Conservation (phyloP, 176 grass and related monocot genomes). For the Dendrocalamus sinicus region DNA sequence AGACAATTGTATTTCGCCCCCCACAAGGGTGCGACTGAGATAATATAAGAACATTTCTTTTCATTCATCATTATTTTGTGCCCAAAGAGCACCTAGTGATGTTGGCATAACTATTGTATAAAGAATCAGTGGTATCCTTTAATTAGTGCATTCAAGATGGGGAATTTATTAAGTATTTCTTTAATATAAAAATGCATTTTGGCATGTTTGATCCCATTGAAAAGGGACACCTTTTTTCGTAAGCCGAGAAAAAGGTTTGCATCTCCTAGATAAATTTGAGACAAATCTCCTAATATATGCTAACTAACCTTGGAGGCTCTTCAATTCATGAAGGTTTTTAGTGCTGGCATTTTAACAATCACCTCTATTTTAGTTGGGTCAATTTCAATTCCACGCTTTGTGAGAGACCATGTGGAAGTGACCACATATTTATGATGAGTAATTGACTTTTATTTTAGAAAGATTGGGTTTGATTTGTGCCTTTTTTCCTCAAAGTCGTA, state of each 20-base stretch:
- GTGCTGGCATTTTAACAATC: not conserved
- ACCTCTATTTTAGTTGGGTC: not conserved
- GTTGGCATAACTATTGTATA: not conserved
- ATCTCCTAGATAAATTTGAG: not conserved
- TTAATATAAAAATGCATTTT: not conserved
- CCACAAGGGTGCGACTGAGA: not conserved
- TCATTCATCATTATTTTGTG: constrained; percentile 1
- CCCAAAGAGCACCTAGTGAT: not conserved
- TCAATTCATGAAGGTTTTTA: not conserved
- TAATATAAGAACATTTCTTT: not conserved
- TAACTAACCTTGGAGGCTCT: not conserved
- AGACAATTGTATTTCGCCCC: not conserved
- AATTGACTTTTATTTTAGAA: too few relatives aligned
- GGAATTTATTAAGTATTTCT: not conserved
- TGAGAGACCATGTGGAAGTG: too few relatives aligned
- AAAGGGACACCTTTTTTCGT: not conserved
- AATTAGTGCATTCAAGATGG: not conserved
- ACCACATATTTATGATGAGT: too few relatives aligned
- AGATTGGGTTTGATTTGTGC: too few relatives aligned
- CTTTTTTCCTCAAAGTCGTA: too few relatives aligned
- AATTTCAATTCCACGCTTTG: not conserved
- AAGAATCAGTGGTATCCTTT: not conserved
- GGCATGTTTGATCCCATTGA: constrained; percentile 19
- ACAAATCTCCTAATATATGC: not conserved
- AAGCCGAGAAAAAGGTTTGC: not conserved